Evolutionary conservation across 192 early-diverging fungal genomes (phyloP), one percentile per base, ranked within the genome.

Genomic region (Radiomyces spectabilis): DNA sequence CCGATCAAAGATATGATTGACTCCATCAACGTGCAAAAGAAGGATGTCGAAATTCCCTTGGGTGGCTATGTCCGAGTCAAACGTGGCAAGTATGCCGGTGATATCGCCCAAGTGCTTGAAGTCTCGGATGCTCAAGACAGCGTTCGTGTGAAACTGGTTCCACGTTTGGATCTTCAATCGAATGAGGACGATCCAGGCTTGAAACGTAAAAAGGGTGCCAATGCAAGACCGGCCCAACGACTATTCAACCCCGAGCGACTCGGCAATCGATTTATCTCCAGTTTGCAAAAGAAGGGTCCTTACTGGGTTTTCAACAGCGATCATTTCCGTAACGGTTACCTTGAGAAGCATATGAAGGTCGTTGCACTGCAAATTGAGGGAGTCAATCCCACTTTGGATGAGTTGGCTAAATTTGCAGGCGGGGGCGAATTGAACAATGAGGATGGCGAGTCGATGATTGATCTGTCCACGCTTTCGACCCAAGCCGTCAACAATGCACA

Each of bases 1-100:
- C 91, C 90, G 5, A 83, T 96, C 41, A 76, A 82, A 18, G 93
- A 99, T 49, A 95, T 95, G 92, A 83, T 87, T 2, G 89, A 93
- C 44, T 85, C 87, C 31, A 79, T 99, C 34, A 82, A 74, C 32
- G 83, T 95, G 54, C 83, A 84, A 61, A 64, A 75, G 48, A 81
- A 79, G 41, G 69, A 77, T 39, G 51, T 72, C 0, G 80, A 89
- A 3, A 53, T 93, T 24, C 73, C 82, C 35, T 60, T 68, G 9
- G 85, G 85, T 12, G 65, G 78, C 5, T 99, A 94, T 94, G 89
- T 92, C 25, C 80, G 93, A 33, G 80, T 96, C 37, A 88, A 87
- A 57, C 83, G 87, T 54, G 97, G 94, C 37, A 97, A 87, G 57
- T 97, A 95, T 59, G 83, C 82, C 5, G 92, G 90, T 35, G 97